Evolutionary conservation across 2,329 filamentous ascomycete species (phyloP).

Genomic region (Colletotrichum simmondsii): DNA sequence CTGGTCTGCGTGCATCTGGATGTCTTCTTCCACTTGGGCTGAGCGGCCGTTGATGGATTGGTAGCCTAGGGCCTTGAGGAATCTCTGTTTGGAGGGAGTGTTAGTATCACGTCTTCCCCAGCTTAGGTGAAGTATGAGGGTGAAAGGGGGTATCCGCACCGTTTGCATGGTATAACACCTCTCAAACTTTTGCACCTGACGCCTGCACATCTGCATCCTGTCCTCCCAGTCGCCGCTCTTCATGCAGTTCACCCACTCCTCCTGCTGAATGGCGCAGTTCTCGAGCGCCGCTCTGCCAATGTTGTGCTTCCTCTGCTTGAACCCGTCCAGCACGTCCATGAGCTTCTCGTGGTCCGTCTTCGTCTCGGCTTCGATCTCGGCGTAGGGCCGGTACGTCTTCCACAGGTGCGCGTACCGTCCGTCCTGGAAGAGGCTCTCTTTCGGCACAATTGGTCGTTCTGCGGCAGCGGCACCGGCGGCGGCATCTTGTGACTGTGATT

Average conservation of each 20-base stretch:
- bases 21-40: constrained; percentile 80
- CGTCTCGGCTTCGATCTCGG: constrained; percentile 73
- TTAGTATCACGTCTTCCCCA: neutral
- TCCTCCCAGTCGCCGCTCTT: constrained; percentile 74
- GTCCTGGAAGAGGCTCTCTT: constrained; percentile 66
- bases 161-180: constrained; percentile 91
- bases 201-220: constrained; percentile 82
- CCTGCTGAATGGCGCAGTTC: constrained; percentile 91
- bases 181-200: constrained; percentile 82
- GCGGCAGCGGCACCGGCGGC: constrained; percentile 21
- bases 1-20: constrained; percentile 95
- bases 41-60: constrained; percentile 74
- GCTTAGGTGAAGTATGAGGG: neutral
- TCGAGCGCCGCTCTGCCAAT: constrained; percentile 88
- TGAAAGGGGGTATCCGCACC: constrained; percentile 51
- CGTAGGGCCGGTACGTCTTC: constrained; percentile 86
- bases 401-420: constrained; percentile 85
- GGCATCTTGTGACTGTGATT: constrained; percentile 4
- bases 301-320: constrained; percentile 82
- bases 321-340: constrained; percentile 81
- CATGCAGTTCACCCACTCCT: constrained; percentile 86
- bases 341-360: constrained; percentile 85
- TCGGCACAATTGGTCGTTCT: constrained; percentile 50
- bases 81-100: constrained; percentile 64
- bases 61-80: constrained; percentile 91